A percentile compares a stretch with the other conserved stretches of the same genome.
These are phyloP conservation scores for Boletus subcaerulescens DNA, from an alignment of 768 basidiomycete species.

Conservation along the genomic window DNA sequence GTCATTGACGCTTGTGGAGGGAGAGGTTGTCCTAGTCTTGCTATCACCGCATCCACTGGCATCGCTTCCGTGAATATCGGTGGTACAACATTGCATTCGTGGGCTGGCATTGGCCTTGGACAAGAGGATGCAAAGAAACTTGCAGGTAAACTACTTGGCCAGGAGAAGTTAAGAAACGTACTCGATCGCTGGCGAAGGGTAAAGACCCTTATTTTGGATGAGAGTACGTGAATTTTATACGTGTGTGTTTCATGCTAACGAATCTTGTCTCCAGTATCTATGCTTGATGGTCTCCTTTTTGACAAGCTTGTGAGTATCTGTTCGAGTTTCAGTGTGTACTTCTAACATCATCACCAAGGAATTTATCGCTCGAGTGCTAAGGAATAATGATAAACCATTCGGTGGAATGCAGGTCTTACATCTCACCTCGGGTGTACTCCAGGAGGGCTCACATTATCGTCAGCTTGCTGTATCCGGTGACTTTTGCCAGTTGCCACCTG, in stretches of 20 bases:
- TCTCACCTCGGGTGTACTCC: not conserved
- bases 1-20: conserved; percentile 56
- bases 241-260: not conserved
- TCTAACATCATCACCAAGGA: conserved; percentile 42
- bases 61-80: conserved; percentile 84
- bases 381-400: conserved; percentile 57
- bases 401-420: conserved; percentile 79
- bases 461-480: conserved; percentile 85
- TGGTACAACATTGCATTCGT: conserved; percentile 77
- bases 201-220: conserved; percentile 75
- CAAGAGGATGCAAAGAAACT: conserved; percentile 51
- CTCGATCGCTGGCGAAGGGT: conserved; percentile 61
- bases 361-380: conserved; percentile 56
- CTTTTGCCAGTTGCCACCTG: conserved; percentile 89
- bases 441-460: not conserved
- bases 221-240: conserved; percentile 49
- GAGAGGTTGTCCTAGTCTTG: conserved; percentile 41
- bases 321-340: conserved; percentile 32
- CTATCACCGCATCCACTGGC: conserved; percentile 76
- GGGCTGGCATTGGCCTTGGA: conserved; percentile 80
- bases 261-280: conserved; percentile 58
- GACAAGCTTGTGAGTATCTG: conserved; percentile 64
- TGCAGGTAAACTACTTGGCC: conserved; percentile 50
- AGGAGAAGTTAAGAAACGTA: conserved; percentile 37
- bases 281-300: conserved; percentile 79